phyloP scores from a whole-genome alignment of 305 asterid genomes.

The Fraxinus sp. region DNA sequence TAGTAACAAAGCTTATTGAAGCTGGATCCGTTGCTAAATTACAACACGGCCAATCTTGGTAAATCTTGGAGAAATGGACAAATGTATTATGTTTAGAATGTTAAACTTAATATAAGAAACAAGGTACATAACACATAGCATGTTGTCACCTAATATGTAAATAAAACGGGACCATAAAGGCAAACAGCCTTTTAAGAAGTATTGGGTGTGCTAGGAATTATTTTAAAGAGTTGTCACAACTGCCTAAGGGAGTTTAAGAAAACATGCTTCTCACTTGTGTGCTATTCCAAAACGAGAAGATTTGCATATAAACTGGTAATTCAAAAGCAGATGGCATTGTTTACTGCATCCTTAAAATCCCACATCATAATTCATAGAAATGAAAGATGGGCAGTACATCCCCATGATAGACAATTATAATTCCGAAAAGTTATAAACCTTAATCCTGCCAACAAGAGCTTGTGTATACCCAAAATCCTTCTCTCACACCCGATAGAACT shows the following conservation, averaged over 20 bases:
- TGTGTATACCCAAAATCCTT: neutral
- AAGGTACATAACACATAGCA: neutral
- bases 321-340: neutral
- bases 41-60: neutral
- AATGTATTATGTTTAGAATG: neutral
- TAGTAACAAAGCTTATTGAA: too few relatives aligned
- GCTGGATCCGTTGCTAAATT: too few relatives aligned
- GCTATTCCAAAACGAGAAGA: neutral
- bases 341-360: neutral
- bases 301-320: neutral
- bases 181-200: neutral
- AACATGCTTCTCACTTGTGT: neutral
- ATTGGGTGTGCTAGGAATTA: neutral
- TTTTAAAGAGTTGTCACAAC: neutral
- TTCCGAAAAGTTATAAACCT: neutral
- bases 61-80: neutral
- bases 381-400: neutral
- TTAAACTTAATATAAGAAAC: too few relatives aligned
- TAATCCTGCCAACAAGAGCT: neutral
- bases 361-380: neutral
- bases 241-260: neutral
- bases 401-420: constrained; percentile 1
- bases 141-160: neutral
- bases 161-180: neutral
- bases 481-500: neutral